phyloP scores from a whole-genome alignment of 345 rosid genomes.

The Eucalyptus microcorys region DNA sequence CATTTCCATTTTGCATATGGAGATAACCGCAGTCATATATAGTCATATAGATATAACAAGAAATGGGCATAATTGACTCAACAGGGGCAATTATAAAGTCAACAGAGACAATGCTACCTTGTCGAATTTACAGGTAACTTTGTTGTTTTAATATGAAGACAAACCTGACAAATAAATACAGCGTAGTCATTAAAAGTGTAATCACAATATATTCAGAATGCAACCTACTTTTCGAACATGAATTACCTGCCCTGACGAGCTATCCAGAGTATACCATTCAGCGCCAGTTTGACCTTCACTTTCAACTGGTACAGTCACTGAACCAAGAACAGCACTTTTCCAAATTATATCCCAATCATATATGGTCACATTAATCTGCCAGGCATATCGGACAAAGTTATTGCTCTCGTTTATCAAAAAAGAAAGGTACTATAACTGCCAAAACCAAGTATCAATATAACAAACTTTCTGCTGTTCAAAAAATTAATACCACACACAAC shows the following conservation, averaged over 20 bases:
- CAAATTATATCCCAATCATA: conserved; percentile 99
- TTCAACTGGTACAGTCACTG: conserved; percentile 79
- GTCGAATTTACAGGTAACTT: conserved; percentile 48
- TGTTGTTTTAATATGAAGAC: conserved; percentile 73
- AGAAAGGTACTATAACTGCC: background rate
- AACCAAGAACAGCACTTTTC: conserved; percentile 97
- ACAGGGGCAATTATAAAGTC: background rate
- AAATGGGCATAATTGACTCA: background rate
- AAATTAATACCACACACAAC: background rate
- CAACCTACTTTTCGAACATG: background rate
- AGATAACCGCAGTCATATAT: background rate
- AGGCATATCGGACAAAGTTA: background rate
- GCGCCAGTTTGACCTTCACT: conserved; percentile 88
- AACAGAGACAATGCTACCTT: conserved; percentile 31
- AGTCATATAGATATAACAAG: background rate
- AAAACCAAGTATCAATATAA: background rate
- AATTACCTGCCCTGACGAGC: conserved; percentile 87
- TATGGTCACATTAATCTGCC: conserved; percentile 86
- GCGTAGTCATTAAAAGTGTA: background rate
- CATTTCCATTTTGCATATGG: background rate
- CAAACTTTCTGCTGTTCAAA: background rate
- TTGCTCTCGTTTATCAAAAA: background rate
- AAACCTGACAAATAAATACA: conserved; percentile 51
- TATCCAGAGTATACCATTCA: conserved; percentile 82
- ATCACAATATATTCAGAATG: background rate